Evolutionary conservation across 2,329 filamentous ascomycete genomes (phyloP), one percentile per base, ranked within the genome.

Genomic region (Neofusicoccum sp.): DNA sequence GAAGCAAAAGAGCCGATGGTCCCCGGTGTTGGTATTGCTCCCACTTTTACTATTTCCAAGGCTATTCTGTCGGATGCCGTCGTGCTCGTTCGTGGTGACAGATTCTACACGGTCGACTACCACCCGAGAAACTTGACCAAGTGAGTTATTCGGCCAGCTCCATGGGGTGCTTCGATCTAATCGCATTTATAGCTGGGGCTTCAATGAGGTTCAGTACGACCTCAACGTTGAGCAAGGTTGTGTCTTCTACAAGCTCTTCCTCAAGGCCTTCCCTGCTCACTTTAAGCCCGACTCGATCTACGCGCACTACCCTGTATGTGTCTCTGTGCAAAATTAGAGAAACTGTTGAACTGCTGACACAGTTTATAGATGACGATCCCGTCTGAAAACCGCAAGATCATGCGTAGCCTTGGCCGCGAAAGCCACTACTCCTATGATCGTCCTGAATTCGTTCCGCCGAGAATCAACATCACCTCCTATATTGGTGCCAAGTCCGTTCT

Each of bases 161-260:
- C 1, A 6, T 5, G 12, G 6, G 5, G 14, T 1, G 14, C 31
- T 14, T 12, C 2, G 28, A 31, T 34, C 45, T 56, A 29, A 64
- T 29, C 1, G 9, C 5, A 3, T 16, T 22, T 22, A 2, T n/a
- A 65, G 64, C 75, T 94, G 90, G 90, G 91, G 91, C 41, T 92
- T 84, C 78, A 87, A 87, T 65, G 90, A 93, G 75, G 88, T 85
- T 3, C 82, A 88, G 33, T 91, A 89, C 64, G 89, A 93, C 68
- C 77, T 89, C 34, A 86, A 84, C 64, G 75, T 92, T 68, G 89
- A 93, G 74, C 87, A 93, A 72, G 91, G 91, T 43, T 91, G 88
- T 67, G 85, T 91, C n/a, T 89, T 92, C 74, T 91, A 92, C 80
- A 93, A 93, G 79, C 81, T 93, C 28, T 88, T 92, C 71, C 79